Evolutionary conservation across 495 filamentous ascomycete genomes (phyloP).

Genomic region (Penicillium desertorum): DNA sequence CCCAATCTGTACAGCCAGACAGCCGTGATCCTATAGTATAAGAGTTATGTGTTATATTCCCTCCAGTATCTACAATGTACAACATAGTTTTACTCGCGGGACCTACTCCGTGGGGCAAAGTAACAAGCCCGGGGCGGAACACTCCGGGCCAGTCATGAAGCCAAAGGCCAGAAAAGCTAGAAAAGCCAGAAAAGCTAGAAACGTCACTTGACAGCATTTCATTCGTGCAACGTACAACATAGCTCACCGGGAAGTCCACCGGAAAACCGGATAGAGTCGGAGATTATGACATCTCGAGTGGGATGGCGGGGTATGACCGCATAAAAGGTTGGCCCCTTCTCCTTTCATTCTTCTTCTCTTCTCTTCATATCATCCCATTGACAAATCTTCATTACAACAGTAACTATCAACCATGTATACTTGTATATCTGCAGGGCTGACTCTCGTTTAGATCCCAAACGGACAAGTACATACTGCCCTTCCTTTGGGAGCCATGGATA

Average conservation of each 20-base stretch:
- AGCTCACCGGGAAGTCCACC: constrained; percentile 17
- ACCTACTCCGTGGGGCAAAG: constrained; percentile 1
- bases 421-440: constrained; percentile 18
- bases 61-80: background rate
- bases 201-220: constrained; percentile 10
- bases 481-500: constrained; percentile 44
- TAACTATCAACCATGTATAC: constrained; percentile 20
- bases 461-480: constrained; percentile 30
- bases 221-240: constrained; percentile 6
- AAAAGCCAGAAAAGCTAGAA: background rate
- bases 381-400: constrained; percentile 11
- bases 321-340: constrained; percentile 26
- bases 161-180: background rate
- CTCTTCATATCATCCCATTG: constrained; percentile 10
- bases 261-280: constrained; percentile 27
- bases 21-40: background rate
- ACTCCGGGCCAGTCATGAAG: constrained; percentile 11
- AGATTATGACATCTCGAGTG: constrained; percentile 14
- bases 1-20: no score
- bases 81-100: background rate
- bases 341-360: constrained; percentile 7
- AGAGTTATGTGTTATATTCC: background rate
- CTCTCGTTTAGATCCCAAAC: constrained; percentile 15
- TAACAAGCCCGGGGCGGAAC: background rate
- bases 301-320: constrained; percentile 21